Conservation (phyloP, 2,329 filamentous ascomycete genomes). For the Trichoderma hamatum region DNA sequence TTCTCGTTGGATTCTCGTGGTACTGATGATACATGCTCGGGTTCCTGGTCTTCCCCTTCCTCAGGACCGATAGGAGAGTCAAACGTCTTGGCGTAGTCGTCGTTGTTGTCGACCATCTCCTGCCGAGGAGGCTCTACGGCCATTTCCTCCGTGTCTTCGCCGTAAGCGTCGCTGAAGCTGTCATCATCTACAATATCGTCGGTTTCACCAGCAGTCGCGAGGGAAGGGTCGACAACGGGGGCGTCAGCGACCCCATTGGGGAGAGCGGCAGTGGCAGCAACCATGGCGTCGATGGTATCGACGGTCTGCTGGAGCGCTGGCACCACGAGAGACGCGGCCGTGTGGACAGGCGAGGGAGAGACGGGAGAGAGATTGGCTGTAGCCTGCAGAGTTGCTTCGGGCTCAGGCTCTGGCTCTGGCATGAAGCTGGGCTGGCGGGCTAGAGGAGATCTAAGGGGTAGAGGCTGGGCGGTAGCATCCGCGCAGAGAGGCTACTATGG, state of each 20-base stretch:
- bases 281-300: conserved; percentile 54
- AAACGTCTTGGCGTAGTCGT: conserved; percentile 57
- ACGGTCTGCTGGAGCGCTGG: conserved; percentile 57
- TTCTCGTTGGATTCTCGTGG: conserved; percentile 42
- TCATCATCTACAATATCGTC: conserved; percentile 49
- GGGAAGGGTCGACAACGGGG: conserved; percentile 39
- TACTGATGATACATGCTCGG: conserved; percentile 47
- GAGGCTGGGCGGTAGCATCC: conserved; percentile 20
- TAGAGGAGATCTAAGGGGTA: conserved; percentile 12
- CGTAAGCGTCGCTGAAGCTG: conserved; percentile 54
- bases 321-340: conserved; percentile 50
- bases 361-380: conserved; percentile 57
- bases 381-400: conserved; percentile 53
- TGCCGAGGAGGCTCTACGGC: conserved; percentile 36
- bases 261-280: conserved; percentile 40
- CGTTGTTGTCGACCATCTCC: conserved; percentile 43
- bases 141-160: conserved; percentile 43
- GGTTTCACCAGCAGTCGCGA: conserved; percentile 42
- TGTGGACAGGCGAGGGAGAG: conserved; percentile 54
- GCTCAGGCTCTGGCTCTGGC: conserved; percentile 36
- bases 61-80: conserved; percentile 50
- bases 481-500: conserved; percentile 23
- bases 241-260: conserved; percentile 38
- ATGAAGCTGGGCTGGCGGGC: conserved; percentile 22
- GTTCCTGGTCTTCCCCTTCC: conserved; percentile 42